These are phyloP conservation scores for Malus hybrid DNA, from an alignment of 331 rosid species.

Conservation along the genomic window DNA sequence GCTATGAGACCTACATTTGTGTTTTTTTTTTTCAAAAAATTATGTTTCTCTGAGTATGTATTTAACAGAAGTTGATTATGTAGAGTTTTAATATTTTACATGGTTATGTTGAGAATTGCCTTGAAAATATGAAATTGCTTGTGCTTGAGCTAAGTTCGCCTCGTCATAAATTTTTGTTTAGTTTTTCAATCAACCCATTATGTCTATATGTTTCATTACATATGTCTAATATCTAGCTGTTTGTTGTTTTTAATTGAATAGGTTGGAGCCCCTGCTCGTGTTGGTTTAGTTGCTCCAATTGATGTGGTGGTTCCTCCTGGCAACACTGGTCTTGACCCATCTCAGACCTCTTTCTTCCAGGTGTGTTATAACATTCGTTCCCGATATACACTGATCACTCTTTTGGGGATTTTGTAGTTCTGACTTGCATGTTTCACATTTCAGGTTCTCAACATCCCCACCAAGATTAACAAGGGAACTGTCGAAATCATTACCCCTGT, in stretches of 20 bases:
- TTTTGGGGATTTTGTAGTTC: no score
- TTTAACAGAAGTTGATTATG: no score
- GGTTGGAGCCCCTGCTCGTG: conserved; percentile 99
- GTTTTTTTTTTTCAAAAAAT: no score
- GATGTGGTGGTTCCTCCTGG: conserved; percentile 93
- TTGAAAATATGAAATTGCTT: no score
- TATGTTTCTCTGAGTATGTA: no score
- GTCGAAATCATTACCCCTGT: conserved; percentile 89
- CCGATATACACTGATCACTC: no score
- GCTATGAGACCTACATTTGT: background rate
- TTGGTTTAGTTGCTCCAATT: conserved; percentile 86
- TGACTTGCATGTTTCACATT: background rate
- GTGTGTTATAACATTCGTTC: conserved; percentile 8
- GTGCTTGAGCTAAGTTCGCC: no score
- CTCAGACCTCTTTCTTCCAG: conserved; percentile 96
- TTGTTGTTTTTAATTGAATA: background rate
- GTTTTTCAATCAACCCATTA: background rate
- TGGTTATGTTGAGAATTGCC: no score
- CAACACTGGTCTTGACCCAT: conserved; percentile 87
- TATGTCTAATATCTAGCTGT: background rate
- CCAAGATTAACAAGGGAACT: conserved; percentile 23
- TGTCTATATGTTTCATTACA: background rate
- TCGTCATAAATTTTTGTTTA: no score
- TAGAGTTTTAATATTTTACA: no score
- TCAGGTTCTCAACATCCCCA: conserved; percentile 81